Evolutionary conservation across 2,329 filamentous ascomycete genomes (phyloP), one percentile per base, ranked within the genome.

Genomic region (Colletotrichum tanaceti): DNA sequence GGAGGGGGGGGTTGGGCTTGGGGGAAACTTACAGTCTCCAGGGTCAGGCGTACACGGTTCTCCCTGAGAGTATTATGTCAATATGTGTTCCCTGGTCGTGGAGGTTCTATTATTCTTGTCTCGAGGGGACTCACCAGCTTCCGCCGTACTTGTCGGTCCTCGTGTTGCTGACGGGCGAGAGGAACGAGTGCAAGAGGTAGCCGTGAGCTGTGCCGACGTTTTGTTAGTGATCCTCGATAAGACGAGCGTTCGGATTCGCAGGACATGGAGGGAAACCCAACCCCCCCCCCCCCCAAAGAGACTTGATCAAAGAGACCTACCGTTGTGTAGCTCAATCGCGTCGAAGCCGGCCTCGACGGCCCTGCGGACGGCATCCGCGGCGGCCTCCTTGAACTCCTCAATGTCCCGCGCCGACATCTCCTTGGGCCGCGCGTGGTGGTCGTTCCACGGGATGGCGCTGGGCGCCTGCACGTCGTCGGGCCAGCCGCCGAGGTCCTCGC

Each of bases 391-490:
- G 62, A 92, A 80, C 9, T 84, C 78, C 59, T 87, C 81, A 69
- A 95, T 94, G 60, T 93, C 89, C 1, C 82, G 78, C 16, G 86
- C 77, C 0, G 87, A 90, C 87, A 94, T 88, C 63, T 85, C 90
- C 65, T 86, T 88, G 1, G 91, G 91, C 0, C 77, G 77, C 1
- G 87, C 84, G 74, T 88, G 88, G 16, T 83, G 78, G 14, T 88
- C 84, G 69, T 85, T 86, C 77, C 87, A 94, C 0, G 89, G 73
- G 24, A 85, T 74, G 0, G 78, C 76, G 63, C 78, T 82, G 0
- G 86, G 83, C 0, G 77, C 85, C 55, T 82, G 78, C 11, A 87
- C 81, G 49, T 85, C 79, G 24, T 84, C 78, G 0, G 84, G 83
- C 87, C 87, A 89, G 13, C 87, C 86, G 58, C 75, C 74, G n/a